Evolutionary conservation across 768 basidiomycete genomes (phyloP).

Genomic region (Tubosaeta sp.): DNA sequence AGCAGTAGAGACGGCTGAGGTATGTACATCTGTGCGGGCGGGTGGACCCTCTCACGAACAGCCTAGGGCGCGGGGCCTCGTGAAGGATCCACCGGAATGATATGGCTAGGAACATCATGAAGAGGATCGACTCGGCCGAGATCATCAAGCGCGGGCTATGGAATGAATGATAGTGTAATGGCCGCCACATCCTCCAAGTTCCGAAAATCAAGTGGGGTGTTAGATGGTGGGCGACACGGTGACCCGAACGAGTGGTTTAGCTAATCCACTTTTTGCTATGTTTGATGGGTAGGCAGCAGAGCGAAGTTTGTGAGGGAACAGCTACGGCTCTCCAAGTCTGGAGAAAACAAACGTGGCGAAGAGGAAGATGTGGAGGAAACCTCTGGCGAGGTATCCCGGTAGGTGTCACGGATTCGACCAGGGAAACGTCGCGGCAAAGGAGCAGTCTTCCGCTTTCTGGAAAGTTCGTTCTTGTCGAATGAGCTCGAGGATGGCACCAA

Average conservation of each 20-base stretch:
- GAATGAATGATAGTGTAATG: no score
- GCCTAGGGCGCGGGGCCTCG: no score
- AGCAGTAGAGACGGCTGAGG: no score
- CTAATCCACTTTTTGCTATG: neutral
- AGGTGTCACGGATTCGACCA: neutral
- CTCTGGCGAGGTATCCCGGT: slow-evolving; percentile 3
- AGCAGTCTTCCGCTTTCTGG: neutral
- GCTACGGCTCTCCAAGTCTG: neutral
- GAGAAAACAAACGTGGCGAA: slow-evolving; percentile 2
- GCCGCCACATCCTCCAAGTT: no score
- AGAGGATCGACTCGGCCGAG: no score
- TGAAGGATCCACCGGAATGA: no score
- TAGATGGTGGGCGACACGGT: neutral
- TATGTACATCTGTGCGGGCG: no score
- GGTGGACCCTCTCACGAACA: no score
- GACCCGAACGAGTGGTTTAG: neutral
- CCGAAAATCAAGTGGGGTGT: no score
- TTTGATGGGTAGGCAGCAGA: slow-evolving; percentile 1
- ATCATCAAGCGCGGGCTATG: no score
- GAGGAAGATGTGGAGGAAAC: slow-evolving; percentile 4
- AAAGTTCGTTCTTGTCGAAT: no score
- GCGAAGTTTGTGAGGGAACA: slow-evolving; percentile 2
- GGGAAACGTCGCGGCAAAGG: slow-evolving; percentile 10
- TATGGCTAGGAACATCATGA: no score
- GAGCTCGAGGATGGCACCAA: slow-evolving; percentile 2